A percentile compares a stretch with the other conserved stretches of the same genome.
Evolutionary conservation across 192 early-diverging fungal species (phyloP).

Genomic region (Coemansia sp.): DNA sequence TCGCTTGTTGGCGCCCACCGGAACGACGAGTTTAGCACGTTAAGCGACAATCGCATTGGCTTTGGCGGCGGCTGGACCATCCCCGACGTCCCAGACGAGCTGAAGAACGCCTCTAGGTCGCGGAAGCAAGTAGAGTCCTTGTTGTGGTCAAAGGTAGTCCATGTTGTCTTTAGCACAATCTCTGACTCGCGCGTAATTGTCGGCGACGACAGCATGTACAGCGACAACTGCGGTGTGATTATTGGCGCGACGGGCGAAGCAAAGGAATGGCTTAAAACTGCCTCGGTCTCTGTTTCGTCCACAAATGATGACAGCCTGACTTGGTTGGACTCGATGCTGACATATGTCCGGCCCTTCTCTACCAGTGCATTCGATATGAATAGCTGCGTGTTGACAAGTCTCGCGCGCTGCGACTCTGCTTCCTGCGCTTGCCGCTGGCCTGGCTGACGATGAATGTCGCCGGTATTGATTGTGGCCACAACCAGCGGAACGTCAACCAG

Average conservation of each 20-base stretch:
- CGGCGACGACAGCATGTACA: slow-evolving; percentile 51
- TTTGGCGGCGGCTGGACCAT: slow-evolving; percentile 53
- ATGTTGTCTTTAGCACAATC: slow-evolving; percentile 44
- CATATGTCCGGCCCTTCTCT: slow-evolving; percentile 45
- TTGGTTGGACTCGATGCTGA: slow-evolving; percentile 46
- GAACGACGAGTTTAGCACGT: slow-evolving; percentile 49
- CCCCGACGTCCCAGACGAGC: slow-evolving; percentile 44
- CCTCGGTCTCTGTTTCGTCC: slow-evolving; percentile 25
- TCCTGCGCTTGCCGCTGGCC: background rate
- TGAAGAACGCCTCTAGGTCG: slow-evolving; percentile 48
- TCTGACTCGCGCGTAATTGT: slow-evolving; percentile 43
- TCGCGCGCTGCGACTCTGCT: slow-evolving; percentile 24
- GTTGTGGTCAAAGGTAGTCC: slow-evolving; percentile 48
- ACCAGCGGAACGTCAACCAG: slow-evolving; percentile 46
- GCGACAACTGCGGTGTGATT: slow-evolving; percentile 47
- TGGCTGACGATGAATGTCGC: background rate
- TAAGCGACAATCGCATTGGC: slow-evolving; percentile 48
- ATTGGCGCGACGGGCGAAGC: slow-evolving; percentile 39
- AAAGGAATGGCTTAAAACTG: slow-evolving; percentile 46
- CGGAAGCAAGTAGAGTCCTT: slow-evolving; percentile 40
- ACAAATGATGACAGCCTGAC: slow-evolving; percentile 45
- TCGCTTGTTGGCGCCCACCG: slow-evolving; percentile 28
- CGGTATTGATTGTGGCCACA: slow-evolving; percentile 27
- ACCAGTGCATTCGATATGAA: slow-evolving; percentile 46
- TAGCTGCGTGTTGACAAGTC: slow-evolving; percentile 38